phyloP scores from a whole-genome alignment of 768 basidiomycete species.

The Chlorophyllum brunneum region DNA sequence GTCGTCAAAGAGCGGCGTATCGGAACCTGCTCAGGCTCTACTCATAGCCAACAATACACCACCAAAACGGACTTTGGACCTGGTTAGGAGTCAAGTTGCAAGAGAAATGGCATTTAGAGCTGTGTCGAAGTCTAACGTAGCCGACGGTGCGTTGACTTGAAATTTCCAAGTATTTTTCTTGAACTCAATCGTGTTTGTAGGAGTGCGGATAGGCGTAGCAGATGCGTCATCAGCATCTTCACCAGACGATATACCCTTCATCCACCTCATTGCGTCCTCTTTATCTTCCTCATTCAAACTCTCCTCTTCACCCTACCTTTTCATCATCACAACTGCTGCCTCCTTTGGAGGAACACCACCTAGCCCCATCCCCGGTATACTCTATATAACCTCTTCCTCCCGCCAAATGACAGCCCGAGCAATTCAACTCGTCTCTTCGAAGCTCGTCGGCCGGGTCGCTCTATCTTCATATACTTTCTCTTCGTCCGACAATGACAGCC shows the following conservation, averaged over 20 bases:
- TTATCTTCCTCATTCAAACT: constrained; percentile 39
- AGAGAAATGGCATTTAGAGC: constrained; percentile 51
- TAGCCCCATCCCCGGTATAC: constrained; percentile 30
- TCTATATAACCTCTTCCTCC: constrained; percentile 58
- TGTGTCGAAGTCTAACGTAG: constrained; percentile 41
- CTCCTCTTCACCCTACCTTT: constrained; percentile 37
- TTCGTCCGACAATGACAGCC: neutral
- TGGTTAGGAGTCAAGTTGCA: constrained; percentile 58
- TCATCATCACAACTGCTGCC: constrained; percentile 46
- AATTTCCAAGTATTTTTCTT: too few relatives aligned
- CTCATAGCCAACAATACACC: neutral
- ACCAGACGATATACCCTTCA: constrained; percentile 50
- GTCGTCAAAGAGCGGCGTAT: neutral
- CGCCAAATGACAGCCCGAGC: constrained; percentile 61
- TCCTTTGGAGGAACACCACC: constrained; percentile 10
- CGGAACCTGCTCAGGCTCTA: neutral
- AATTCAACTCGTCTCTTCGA: constrained; percentile 57
- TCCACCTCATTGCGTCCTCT: constrained; percentile 48
- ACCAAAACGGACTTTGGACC: constrained; percentile 46
- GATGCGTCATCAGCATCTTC: constrained; percentile 49
- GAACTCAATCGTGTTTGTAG: constrained; percentile 19
- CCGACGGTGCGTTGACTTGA: constrained; percentile 37
- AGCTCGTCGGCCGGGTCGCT: constrained; percentile 63
- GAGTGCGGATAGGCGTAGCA: constrained; percentile 54
- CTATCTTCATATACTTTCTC: constrained; percentile 24